These are phyloP conservation scores for Zygosaccharomyces sapae DNA, from an alignment of 1,139 yeast species.

Conservation along the genomic window DNA sequence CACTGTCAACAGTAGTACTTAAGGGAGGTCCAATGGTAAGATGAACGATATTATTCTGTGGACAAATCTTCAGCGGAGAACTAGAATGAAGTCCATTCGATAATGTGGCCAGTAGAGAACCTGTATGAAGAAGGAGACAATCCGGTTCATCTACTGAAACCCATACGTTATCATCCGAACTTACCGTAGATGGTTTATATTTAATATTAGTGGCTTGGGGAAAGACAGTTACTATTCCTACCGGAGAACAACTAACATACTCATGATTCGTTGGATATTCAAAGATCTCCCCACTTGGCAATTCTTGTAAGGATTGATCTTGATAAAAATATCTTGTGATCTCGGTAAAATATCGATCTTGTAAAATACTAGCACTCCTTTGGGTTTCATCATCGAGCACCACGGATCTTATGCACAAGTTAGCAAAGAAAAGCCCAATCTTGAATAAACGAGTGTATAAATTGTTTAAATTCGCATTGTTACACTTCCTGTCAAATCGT, in stretches of 20 bases:
- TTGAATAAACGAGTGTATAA: conserved; percentile 23
- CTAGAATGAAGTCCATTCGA: conserved; percentile 28
- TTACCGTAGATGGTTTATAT: conserved; percentile 24
- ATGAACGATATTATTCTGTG: conserved; percentile 18
- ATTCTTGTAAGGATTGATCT: conserved; percentile 4
- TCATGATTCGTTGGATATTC: conserved; percentile 22
- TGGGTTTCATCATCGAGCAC: conserved; percentile 5
- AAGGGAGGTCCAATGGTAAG: conserved; percentile 27
- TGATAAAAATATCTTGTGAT: conserved; percentile 22
- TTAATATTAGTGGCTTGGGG: conserved; percentile 28
- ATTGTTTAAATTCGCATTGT: conserved; percentile 15
- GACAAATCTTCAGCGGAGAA: conserved; percentile 26
- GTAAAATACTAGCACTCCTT: conserved; percentile 7
- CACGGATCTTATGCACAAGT: conserved; percentile 22
- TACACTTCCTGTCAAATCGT: conserved; percentile 17
- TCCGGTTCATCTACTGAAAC: conserved; percentile 25
- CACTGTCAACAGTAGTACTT: conserved; percentile 10
- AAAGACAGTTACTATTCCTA: conserved; percentile 29
- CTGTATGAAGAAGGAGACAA: conserved; percentile 33
- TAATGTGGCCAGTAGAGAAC: conserved; percentile 20
- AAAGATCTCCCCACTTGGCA: conserved; percentile 23
- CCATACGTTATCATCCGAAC: conserved; percentile 30
- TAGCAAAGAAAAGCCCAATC: conserved; percentile 25
- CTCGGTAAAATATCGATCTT: conserved; percentile 15
- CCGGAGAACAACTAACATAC: conserved; percentile 16